Evolutionary conservation across 106 monocot species (phyloP).

Genomic region (Dendrobium officinale): DNA sequence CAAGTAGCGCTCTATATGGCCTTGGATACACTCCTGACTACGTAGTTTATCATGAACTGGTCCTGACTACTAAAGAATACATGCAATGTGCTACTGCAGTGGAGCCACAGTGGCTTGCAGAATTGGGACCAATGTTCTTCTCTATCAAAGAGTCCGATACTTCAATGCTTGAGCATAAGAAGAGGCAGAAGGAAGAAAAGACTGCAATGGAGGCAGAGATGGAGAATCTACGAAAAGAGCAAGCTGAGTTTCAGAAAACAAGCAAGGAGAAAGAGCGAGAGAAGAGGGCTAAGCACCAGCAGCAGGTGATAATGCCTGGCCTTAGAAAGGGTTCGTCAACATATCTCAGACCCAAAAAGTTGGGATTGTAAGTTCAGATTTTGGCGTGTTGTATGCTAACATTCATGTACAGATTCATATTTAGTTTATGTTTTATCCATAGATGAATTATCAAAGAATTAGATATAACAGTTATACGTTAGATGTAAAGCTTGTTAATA

Average conservation of each 20-base stretch:
- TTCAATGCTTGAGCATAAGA: slow-evolving; percentile 81
- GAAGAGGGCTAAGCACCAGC: slow-evolving; percentile 69
- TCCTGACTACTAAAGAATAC: slow-evolving; percentile 78
- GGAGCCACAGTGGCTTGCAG: slow-evolving; percentile 93
- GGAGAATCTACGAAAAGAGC: slow-evolving; percentile 75
- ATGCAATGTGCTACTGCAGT: slow-evolving; percentile 99
- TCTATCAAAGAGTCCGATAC: slow-evolving; percentile 86
- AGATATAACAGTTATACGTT: too few relatives aligned
- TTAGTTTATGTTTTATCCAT: background rate
- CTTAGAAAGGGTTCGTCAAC: slow-evolving; percentile 32
- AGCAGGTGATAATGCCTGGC: slow-evolving; percentile 71
- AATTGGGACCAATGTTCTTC: slow-evolving; percentile 96
- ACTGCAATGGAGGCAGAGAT: slow-evolving; percentile 95
- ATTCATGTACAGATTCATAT: background rate
- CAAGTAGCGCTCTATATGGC: slow-evolving; percentile 89
- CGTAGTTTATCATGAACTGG: slow-evolving; percentile 88
- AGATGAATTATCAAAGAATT: too few relatives aligned
- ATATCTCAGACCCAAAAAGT: slow-evolving; percentile 64
- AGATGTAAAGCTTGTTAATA: too few relatives aligned
- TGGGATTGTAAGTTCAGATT: slow-evolving; percentile 39
- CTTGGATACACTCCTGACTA: slow-evolving; percentile 87
- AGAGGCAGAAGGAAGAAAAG: slow-evolving; percentile 87
- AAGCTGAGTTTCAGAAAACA: slow-evolving; percentile 36
- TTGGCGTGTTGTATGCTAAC: background rate
- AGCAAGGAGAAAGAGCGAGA: slow-evolving; percentile 47